These are phyloP conservation scores for Fusarium sp. DNA, from an alignment of 2,329 filamentous ascomycete species.

Conservation along the genomic window DNA sequence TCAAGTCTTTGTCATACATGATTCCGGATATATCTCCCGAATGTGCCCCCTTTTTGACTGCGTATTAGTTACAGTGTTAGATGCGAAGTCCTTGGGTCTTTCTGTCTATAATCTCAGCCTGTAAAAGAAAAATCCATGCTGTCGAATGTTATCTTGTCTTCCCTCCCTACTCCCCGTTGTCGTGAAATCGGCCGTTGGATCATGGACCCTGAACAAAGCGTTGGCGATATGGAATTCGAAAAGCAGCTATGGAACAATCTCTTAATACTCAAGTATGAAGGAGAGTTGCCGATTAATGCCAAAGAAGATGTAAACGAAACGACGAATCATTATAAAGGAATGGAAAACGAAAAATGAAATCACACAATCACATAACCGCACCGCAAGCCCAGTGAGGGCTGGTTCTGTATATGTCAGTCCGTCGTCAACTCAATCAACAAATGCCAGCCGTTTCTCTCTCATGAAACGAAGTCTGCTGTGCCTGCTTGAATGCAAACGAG, in stretches of 20 bases:
- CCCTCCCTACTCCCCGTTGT: constrained; percentile 34
- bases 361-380: constrained; percentile 19
- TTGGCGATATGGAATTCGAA: constrained; percentile 24
- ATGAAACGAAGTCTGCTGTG: neutral
- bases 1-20: constrained; percentile 48
- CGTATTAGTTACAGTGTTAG: constrained; percentile 50
- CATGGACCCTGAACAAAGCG: constrained; percentile 38
- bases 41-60: constrained; percentile 46
- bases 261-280: constrained; percentile 21
- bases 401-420: constrained; percentile 19
- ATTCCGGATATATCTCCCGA: constrained; percentile 45
- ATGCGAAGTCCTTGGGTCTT: constrained; percentile 43
- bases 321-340: constrained; percentile 2
- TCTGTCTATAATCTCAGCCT: constrained; percentile 51
- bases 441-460: constrained; percentile 13
- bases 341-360: neutral
- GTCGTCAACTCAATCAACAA: constrained; percentile 8
- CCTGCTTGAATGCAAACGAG: constrained; percentile 7
- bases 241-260: constrained; percentile 34
- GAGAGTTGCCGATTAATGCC: constrained; percentile 35
- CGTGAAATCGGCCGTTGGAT: constrained; percentile 39
- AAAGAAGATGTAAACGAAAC: constrained; percentile 24
- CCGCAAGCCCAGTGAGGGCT: constrained; percentile 12
- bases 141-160: constrained; percentile 41
- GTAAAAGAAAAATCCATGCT: constrained; percentile 45